A percentile compares a stretch with the other conserved stretches of the same genome.
phyloP scores from a whole-genome alignment of 352 stramenopile genomes.

The Phytopythium oedochilum region DNA sequence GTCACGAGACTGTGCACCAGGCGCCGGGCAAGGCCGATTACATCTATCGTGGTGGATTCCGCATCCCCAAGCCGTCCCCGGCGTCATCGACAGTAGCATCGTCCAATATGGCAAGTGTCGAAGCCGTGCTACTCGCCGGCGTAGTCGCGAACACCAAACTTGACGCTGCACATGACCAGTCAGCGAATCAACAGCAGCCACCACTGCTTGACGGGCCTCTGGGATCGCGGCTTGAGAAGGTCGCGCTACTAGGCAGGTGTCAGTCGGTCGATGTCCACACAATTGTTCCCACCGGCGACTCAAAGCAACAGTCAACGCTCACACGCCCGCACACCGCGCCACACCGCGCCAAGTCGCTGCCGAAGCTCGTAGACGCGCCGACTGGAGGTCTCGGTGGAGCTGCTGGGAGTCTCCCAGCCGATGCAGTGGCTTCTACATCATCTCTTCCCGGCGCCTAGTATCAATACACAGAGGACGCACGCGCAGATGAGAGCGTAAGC shows the following conservation, averaged over 20 bases:
- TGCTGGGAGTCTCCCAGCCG: background rate
- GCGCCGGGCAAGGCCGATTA: conserved; percentile 39
- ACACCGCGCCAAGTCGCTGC: conserved; percentile 45
- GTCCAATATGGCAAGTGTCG: conserved; percentile 11
- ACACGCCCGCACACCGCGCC: conserved; percentile 43
- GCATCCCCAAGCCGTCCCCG: conserved; percentile 26
- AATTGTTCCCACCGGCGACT: background rate
- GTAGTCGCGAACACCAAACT: conserved; percentile 2
- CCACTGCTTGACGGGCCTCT: conserved; percentile 16
- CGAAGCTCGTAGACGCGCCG: conserved; percentile 14
- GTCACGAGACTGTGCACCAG: conserved; percentile 28
- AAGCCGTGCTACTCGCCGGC: conserved; percentile 10
- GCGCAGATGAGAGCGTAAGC: background rate
- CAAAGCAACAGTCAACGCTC: conserved; percentile 3
- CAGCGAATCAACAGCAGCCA: background rate
- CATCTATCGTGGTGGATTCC: conserved; percentile 58
- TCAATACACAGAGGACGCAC: background rate
- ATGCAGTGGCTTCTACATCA: background rate
- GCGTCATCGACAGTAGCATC: background rate
- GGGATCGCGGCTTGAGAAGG: conserved; percentile 33
- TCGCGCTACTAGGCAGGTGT: conserved; percentile 31
- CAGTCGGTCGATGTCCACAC: conserved; percentile 22
- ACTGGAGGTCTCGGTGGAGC: background rate
- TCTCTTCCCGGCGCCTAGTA: background rate
- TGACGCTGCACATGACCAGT: background rate